phyloP scores from a whole-genome alignment of 306 rosid species.

The Begonia loranthoides region DNA sequence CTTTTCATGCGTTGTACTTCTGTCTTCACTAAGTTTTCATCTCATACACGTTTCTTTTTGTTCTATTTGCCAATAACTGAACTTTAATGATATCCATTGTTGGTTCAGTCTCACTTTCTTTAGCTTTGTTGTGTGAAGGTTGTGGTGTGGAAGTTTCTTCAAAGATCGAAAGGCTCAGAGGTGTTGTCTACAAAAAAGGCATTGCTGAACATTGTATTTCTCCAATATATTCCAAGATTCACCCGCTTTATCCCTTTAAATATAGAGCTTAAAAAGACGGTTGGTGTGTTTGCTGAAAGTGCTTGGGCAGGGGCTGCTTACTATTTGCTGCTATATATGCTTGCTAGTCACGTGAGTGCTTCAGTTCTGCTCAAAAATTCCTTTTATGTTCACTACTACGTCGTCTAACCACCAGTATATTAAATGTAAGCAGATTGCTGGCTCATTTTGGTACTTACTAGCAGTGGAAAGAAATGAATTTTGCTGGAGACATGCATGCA shows the following conservation, averaged over 20 bases:
- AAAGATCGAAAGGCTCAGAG: conserved; percentile 25
- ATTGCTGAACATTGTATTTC: conserved; percentile 41
- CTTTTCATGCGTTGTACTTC: background rate
- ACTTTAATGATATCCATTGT: no score
- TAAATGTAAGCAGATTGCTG: conserved; percentile 38
- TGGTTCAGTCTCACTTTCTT: no score
- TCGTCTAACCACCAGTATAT: background rate
- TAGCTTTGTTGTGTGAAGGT: conserved; percentile 26
- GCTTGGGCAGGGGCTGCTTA: conserved; percentile 76
- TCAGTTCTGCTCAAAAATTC: background rate
- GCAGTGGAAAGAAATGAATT: conserved; percentile 65
- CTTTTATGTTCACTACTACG: no score
- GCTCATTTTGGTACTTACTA: conserved; percentile 78
- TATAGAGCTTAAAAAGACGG: conserved; percentile 72
- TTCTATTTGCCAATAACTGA: no score
- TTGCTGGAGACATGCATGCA: conserved; percentile 64
- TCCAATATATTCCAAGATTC: conserved; percentile 72
- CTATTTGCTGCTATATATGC: conserved; percentile 77
- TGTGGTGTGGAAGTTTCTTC: conserved; percentile 45
- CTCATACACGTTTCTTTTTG: no score
- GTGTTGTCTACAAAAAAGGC: conserved; percentile 60
- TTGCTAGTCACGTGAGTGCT: conserved; percentile 72
- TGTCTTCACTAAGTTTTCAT: no score
- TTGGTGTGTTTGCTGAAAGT: conserved; percentile 75
- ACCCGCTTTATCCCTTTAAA: conserved; percentile 59